These are phyloP conservation scores for Fusarium hainanense DNA, from an alignment of 2,329 filamentous ascomycete genomes.

Conservation along the genomic window DNA sequence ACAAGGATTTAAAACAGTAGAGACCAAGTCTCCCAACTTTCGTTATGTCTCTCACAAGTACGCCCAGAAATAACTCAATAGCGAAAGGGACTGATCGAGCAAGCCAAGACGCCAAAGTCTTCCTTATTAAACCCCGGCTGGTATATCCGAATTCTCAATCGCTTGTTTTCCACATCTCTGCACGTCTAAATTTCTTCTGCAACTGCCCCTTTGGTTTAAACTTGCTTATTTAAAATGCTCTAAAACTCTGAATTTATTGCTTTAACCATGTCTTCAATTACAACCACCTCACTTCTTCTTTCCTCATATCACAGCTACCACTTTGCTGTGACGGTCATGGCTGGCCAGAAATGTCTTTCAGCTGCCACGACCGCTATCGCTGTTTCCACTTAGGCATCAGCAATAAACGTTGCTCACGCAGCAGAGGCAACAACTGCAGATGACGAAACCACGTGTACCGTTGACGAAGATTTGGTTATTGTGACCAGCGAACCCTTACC, in stretches of 20 bases:
- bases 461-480: background rate
- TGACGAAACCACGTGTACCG: background rate
- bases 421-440: background rate
- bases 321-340: constrained; percentile 3
- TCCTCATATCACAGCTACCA: background rate
- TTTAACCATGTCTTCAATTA: background rate
- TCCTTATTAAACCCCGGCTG: background rate
- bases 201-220: background rate
- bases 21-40: background rate
- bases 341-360: background rate
- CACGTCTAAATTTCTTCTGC: background rate
- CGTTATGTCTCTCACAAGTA: background rate
- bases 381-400: background rate
- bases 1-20: background rate
- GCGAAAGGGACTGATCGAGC: too few relatives aligned
- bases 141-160: background rate
- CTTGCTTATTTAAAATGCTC: background rate
- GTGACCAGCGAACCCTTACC: background rate
- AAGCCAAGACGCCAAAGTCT: background rate
- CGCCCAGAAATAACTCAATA: background rate
- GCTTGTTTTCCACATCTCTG: background rate
- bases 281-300: background rate
- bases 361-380: background rate
- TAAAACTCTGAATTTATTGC: background rate
- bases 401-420: background rate